Conservation (phyloP, 2,329 filamentous ascomycete genomes). For the Fusarium coffeatum region DNA sequence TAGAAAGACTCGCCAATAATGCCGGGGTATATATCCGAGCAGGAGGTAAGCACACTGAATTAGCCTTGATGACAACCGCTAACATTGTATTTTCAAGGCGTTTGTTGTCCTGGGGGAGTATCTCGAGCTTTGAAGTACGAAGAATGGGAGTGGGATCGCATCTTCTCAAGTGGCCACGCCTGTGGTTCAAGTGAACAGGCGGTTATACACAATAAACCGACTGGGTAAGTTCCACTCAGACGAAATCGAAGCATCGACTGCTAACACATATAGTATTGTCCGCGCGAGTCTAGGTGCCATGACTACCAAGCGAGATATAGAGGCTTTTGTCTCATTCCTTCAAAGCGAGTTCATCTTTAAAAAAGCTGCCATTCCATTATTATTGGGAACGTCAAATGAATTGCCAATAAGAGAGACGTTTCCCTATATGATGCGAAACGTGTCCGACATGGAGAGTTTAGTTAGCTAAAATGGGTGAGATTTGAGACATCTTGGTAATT, state of each 20-base stretch:
- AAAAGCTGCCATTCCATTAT: background rate
- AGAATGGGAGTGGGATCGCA: conserved; percentile 64
- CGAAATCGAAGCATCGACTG: background rate
- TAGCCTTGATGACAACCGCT: background rate
- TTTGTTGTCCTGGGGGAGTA: conserved; percentile 61
- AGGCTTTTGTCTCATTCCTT: conserved; percentile 61
- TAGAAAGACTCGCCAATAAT: conserved; percentile 68
- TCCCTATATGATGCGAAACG: conserved; percentile 9
- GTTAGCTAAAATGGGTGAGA: background rate
- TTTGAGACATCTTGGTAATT: background rate
- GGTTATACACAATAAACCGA: conserved; percentile 65
- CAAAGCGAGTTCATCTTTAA: conserved; percentile 38
- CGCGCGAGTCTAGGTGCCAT: conserved; percentile 71
- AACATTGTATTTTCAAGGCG: conserved; percentile 49
- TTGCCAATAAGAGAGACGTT: conserved; percentile 32
- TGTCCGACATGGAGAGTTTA: conserved; percentile 4
- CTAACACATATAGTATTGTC: conserved; percentile 60
- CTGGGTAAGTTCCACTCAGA: conserved; percentile 55
- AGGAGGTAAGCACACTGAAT: conserved; percentile 51
- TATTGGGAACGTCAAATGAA: conserved; percentile 27
- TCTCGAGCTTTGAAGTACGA: conserved; percentile 62
- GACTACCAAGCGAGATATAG: conserved; percentile 67
- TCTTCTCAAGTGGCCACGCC: conserved; percentile 67
- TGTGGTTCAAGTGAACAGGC: conserved; percentile 66
- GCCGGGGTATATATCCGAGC: conserved; percentile 70